Base-by-base conservation (phyloP, 805 yeast genomes). In the Candida gorgasii region DNA sequence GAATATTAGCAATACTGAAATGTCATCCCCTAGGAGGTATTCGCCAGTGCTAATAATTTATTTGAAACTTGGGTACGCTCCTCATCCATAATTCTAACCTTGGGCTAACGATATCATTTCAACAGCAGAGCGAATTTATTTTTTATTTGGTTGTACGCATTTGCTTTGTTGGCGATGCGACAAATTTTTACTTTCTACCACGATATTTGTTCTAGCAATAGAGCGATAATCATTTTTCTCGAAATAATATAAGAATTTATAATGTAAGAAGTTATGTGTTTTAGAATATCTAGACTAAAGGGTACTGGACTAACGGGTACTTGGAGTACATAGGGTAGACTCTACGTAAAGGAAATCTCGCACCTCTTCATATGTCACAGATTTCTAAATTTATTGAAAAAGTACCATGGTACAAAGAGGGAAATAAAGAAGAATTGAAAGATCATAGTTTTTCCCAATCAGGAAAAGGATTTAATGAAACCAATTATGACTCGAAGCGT, bases 401-500 rank as follows among this genome's bases (percentile, higher is more conserved):
- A 8, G 61, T 55, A 22, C 76, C 76, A 5, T 70, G 76, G 76
- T 70, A 70, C 47, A 45, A 36, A 33, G 46, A 47, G 24, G 45
- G 47, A 2, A 57, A 37, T 4, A 43, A 43, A 11, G 46, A 44
- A 11, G 51, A 47, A 17, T 33, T 41, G 4, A 44, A 40, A 33
- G 74, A 72, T 53, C 73, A 78, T 48, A 69, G 79, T 44, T 76
- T 72, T 44, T 76, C 89, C 0, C 66, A 69, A 43, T 57, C 67
- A 4, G 89, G 89, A 0, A 40, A 49, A 1, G 89, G 89, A 6
- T 82, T 83, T 23, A 48, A 52, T 1, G 86, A 83, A 61, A 63
- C 55, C 2, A 65, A 61, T 19, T 87, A 81, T 74, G 95, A 86
- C 53, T 75, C 82, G 8, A 84, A 82, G 48, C 65, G 89, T 45